These are phyloP conservation scores for Ettlia oleoabundans DNA, from an alignment of 139 green algal genomes.

Conservation along the genomic window DNA sequence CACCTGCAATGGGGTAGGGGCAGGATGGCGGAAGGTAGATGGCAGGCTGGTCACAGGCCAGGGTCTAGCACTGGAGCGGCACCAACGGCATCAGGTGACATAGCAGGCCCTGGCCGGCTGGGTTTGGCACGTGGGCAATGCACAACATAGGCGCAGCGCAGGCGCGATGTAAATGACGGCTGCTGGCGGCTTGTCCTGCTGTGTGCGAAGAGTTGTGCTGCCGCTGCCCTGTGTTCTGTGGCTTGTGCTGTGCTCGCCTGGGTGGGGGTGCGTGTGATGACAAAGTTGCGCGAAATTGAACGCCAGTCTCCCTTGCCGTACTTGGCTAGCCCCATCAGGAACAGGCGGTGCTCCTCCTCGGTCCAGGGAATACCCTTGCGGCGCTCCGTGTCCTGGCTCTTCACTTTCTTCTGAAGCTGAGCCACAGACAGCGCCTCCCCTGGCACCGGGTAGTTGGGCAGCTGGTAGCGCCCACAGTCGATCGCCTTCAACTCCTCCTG, in stretches of 20 bases:
- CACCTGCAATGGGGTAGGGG: slow-evolving; percentile 59
- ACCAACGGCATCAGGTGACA: too few relatives aligned
- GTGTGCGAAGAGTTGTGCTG: too few relatives aligned
- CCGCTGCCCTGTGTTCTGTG: too few relatives aligned
- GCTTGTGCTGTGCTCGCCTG: too few relatives aligned
- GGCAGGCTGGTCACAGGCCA: too few relatives aligned
- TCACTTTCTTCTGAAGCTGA: slow-evolving; percentile 53
- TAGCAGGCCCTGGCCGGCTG: too few relatives aligned
- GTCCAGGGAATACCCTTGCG: slow-evolving; percentile 96
- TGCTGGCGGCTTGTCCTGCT: too few relatives aligned
- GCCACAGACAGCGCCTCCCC: slow-evolving; percentile 45
- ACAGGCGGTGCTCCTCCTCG: slow-evolving; percentile 94
- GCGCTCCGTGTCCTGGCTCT: slow-evolving; percentile 63
- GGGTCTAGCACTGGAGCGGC: too few relatives aligned
- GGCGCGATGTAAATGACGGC: too few relatives aligned
- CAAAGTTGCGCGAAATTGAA: slow-evolving; percentile 91
- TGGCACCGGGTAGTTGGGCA: slow-evolving; percentile 65
- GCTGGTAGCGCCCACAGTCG: slow-evolving; percentile 62
- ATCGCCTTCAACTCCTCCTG: slow-evolving; percentile 73
- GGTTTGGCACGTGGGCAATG: neutral
- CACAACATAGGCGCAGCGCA: too few relatives aligned
- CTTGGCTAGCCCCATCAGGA: slow-evolving; percentile 91
- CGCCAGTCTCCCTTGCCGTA: slow-evolving; percentile 97
- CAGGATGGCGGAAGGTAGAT: too few relatives aligned
- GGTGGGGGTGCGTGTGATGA: slow-evolving; percentile 92